A percentile compares a stretch with the other conserved stretches of the same genome.
Evolutionary conservation across 768 basidiomycete genomes (phyloP).

Genomic region (Lactifluus subvellereus): DNA sequence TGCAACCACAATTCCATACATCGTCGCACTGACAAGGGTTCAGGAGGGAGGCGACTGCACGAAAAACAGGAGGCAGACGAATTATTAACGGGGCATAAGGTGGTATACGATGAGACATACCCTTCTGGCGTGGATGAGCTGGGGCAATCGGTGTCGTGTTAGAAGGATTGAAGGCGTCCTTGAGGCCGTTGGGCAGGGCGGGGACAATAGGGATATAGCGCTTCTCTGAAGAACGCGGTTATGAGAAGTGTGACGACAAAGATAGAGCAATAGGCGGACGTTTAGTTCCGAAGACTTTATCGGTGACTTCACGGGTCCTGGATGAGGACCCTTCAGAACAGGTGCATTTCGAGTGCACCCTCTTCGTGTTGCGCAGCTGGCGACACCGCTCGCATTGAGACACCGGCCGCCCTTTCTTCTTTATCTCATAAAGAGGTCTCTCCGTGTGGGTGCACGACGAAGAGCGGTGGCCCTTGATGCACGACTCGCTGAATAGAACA

Average conservation of each 20-base stretch:
- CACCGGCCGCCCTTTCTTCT: constrained; percentile 25
- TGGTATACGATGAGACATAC: background rate
- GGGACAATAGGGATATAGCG: constrained; percentile 26
- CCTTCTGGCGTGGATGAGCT: constrained; percentile 23
- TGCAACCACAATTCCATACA: constrained; percentile 19
- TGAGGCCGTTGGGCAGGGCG: constrained; percentile 24
- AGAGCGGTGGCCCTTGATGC: constrained; percentile 26
- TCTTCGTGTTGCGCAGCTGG: constrained; percentile 22
- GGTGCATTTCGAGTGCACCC: constrained; percentile 25
- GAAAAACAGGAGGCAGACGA: background rate
- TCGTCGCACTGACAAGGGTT: constrained; percentile 24
- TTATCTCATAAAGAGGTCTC: constrained; percentile 24
- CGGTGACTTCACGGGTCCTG: constrained; percentile 12
- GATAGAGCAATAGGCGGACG: constrained; percentile 10
- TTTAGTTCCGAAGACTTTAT: constrained; percentile 25
- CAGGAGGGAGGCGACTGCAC: constrained; percentile 20
- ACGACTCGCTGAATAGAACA: constrained; percentile 19
- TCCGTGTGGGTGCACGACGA: constrained; percentile 25
- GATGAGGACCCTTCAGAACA: constrained; percentile 16
- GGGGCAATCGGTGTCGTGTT: constrained; percentile 3
- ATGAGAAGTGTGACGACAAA: background rate
- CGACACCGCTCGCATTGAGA: constrained; percentile 26
- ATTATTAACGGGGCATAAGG: background rate
- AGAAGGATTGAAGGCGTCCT: constrained; percentile 17
- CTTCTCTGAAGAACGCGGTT: constrained; percentile 16